Evolutionary conservation across 2,329 filamentous ascomycete genomes (phyloP).

Genomic region (Elsinoe australis): DNA sequence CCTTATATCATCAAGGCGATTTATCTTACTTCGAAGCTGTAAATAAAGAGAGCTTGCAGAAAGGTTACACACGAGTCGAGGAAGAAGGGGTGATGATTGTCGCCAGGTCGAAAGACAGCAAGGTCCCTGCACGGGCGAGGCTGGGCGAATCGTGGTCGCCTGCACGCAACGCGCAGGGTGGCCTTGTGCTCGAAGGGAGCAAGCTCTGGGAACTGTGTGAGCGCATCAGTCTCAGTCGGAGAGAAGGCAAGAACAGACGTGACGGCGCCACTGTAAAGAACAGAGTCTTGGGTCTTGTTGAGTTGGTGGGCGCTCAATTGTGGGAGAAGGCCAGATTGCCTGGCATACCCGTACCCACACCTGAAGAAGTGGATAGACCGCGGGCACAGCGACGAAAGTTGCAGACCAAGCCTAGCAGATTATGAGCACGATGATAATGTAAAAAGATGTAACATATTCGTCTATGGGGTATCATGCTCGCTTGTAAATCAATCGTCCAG

Average conservation of each 20-base stretch:
- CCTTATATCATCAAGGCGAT: constrained; percentile 93
- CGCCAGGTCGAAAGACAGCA: constrained; percentile 58
- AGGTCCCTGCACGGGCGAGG: constrained; percentile 54
- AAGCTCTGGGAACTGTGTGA: constrained; percentile 88
- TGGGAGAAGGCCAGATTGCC: constrained; percentile 45
- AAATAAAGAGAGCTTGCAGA: constrained; percentile 95
- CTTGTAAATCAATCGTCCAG: neutral
- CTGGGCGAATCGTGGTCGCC: constrained; percentile 54
- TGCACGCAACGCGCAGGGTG: constrained; percentile 53
- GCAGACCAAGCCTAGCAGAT: constrained; percentile 6
- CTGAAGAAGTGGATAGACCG: constrained; percentile 7
- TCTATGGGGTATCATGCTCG: constrained; percentile 9
- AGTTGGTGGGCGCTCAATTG: constrained; percentile 61
- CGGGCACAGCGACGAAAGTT: constrained; percentile 8
- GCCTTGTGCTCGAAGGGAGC: constrained; percentile 58
- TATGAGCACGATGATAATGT: constrained; percentile 10
- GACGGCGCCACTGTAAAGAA: constrained; percentile 84
- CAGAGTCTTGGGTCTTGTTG: constrained; percentile 69
- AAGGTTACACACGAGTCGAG: constrained; percentile 78
- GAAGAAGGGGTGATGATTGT: constrained; percentile 83
- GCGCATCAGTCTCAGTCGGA: constrained; percentile 68
- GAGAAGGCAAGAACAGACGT: constrained; percentile 93
- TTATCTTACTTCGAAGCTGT: constrained; percentile 96
- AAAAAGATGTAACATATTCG: too few species aligned
- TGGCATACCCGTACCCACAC: neutral